These are phyloP conservation scores for Salix dunnii DNA, from an alignment of 345 rosid genomes.

Conservation along the genomic window DNA sequence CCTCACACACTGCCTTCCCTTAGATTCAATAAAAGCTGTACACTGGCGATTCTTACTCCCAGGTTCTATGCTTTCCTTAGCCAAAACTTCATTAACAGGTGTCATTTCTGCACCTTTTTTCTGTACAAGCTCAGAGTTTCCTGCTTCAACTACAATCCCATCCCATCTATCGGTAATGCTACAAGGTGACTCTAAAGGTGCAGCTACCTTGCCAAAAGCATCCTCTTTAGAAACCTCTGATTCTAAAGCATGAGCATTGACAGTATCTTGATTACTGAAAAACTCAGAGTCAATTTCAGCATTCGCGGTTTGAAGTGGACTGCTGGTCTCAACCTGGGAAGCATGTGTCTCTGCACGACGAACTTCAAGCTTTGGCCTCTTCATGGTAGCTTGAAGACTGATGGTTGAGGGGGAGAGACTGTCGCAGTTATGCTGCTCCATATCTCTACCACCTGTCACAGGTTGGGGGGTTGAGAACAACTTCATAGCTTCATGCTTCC, in stretches of 20 bases:
- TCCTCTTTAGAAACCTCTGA: slow-evolving; percentile 32
- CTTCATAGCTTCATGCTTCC: slow-evolving; percentile 91
- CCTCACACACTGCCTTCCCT: slow-evolving; percentile 96
- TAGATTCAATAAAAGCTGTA: slow-evolving; percentile 82
- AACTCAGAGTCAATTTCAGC: slow-evolving; percentile 55
- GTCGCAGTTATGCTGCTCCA: slow-evolving; percentile 38
- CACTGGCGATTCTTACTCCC: slow-evolving; percentile 81
- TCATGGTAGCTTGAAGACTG: slow-evolving; percentile 54
- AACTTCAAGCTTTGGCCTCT: slow-evolving; percentile 90
- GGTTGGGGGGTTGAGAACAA: slow-evolving; percentile 67
- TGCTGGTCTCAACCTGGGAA: slow-evolving; percentile 49
- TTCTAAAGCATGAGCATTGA: slow-evolving; percentile 29
- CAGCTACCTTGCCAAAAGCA: slow-evolving; percentile 30
- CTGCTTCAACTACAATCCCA: slow-evolving; percentile 60
- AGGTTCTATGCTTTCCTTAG: slow-evolving; percentile 44
- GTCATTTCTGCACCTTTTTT: slow-evolving; percentile 32
- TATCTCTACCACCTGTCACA: slow-evolving; percentile 36
- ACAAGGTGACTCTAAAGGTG: slow-evolving; percentile 32
- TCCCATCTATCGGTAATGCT: slow-evolving; percentile 67
- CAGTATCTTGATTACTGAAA: slow-evolving; percentile 44
- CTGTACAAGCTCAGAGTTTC: slow-evolving; percentile 33
- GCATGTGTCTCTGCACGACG: slow-evolving; percentile 81
- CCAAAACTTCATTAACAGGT: slow-evolving; percentile 31
- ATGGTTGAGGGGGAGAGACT: slow-evolving; percentile 41
- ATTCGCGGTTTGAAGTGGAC: slow-evolving; percentile 36